Base-by-base conservation (phyloP, 2,329 filamentous ascomycete genomes). In the Fusarium begoniae region DNA sequence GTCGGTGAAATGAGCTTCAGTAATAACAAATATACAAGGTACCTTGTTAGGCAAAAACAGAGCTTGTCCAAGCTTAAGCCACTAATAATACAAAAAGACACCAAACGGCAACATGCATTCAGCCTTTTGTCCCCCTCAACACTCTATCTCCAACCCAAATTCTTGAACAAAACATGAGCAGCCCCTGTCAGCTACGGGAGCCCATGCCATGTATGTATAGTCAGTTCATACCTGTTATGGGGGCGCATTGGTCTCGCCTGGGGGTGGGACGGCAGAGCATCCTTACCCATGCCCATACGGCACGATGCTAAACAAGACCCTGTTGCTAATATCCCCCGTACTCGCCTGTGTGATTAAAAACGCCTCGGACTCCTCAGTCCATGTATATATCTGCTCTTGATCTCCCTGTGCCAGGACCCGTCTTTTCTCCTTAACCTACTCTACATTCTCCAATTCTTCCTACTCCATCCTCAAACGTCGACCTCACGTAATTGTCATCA, bases 401-500 rank as follows among this genome's bases (percentile, higher is more conserved):
- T 35, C 51, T 56, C 47, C 63, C 58, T 38, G 44, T 38, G 26
- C 43, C 43, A 32, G 47, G 30, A 22, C 40, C 30, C 38, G 35
- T 30, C 51, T 40, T 43, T n/a, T 37, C 32, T 37, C 56, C 22
- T 37, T 26, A 50, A 14, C 15, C 35, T 50, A 28, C 32, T 61
- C 38, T 30, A 28, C 17, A 55, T 55, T 55, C n/a, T 48, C 41
- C 28, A 43, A 17, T 35, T 28, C 26, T 44, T 60, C 45, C 47
- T 55, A 51, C 37, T 47, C 38, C n/a, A 55, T 20, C 50, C 28
- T 51, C 41, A 59, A 53, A 55, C 54, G 17, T 37, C 58, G 56
- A 37, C 44, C 59, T 62, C 50, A 57, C 54, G 63, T 54, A 38
- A 71, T 61, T 67, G 50, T 54, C 79, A 84, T 72, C 35, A 88